Evolutionary conservation across 2,329 filamentous ascomycete genomes (phyloP).

Genomic region (Macrophomina phaseolina): DNA sequence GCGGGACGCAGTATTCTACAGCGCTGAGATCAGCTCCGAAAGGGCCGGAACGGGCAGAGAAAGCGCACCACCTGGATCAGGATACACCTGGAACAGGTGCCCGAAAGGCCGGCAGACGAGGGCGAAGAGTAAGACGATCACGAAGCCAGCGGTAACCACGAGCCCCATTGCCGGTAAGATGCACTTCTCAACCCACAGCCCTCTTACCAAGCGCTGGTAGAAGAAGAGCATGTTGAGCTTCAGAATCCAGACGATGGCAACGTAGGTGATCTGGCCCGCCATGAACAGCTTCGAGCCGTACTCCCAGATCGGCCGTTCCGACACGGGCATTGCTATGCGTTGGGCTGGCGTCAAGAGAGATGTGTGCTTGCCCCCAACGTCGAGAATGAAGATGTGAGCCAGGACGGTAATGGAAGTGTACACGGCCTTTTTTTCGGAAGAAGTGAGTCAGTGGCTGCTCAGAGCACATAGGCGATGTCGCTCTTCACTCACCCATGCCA

Average conservation of each 20-base stretch:
- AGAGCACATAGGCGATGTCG: too few relatives aligned
- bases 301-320: slow-evolving; percentile 27
- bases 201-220: slow-evolving; percentile 45
- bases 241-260: slow-evolving; percentile 47
- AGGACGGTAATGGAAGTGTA: slow-evolving; percentile 33
- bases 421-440: slow-evolving; percentile 18
- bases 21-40: too few relatives aligned
- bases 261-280: slow-evolving; percentile 43
- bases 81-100: slow-evolving; percentile 44
- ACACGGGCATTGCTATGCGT: background rate
- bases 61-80: slow-evolving; percentile 40
- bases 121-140: slow-evolving; percentile 34
- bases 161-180: slow-evolving; percentile 43
- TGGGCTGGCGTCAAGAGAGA: slow-evolving; percentile 35
- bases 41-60: slow-evolving; percentile 28
- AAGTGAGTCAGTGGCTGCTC: too few relatives aligned
- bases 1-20: too few relatives aligned
- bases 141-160: slow-evolving; percentile 35
- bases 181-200: slow-evolving; percentile 44
- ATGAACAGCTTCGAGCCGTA: slow-evolving; percentile 42
- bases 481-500: slow-evolving; percentile 35
- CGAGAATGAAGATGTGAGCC: slow-evolving; percentile 28
- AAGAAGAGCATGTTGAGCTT: slow-evolving; percentile 52
- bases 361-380: too few relatives aligned
- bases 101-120: slow-evolving; percentile 43